Conservation (phyloP, 176 grass and related monocot species). For the Oryza officinalis region DNA sequence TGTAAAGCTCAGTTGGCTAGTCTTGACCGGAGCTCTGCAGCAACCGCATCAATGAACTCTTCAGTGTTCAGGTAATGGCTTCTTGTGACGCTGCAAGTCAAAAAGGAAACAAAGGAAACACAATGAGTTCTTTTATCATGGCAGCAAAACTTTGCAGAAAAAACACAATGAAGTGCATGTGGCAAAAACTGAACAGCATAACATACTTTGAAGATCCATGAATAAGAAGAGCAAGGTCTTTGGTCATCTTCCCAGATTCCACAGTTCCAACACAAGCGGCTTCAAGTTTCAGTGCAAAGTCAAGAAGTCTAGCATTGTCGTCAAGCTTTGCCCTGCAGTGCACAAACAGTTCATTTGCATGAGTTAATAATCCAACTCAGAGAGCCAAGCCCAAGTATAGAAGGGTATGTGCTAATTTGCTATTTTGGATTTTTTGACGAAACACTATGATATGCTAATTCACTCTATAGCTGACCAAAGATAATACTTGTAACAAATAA, state of each 20-base stretch:
- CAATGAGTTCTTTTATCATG: neutral
- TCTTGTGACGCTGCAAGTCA: constrained; percentile 61
- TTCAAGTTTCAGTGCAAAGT: constrained; percentile 86
- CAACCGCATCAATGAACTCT: constrained; percentile 90
- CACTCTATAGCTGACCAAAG: neutral
- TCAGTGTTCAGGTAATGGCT: constrained; percentile 83
- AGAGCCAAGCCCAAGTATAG: neutral
- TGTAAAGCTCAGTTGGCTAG: constrained; percentile 53
- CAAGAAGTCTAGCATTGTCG: constrained; percentile 73
- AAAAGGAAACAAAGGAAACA: constrained; percentile 6
- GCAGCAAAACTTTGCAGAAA: too few species aligned
- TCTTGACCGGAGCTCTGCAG: constrained; percentile 63
- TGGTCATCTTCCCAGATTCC: constrained; percentile 97
- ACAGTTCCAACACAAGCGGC: constrained; percentile 79
- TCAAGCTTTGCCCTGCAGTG: constrained; percentile 85
- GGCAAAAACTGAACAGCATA: neutral
- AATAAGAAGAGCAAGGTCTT: constrained; percentile 93
- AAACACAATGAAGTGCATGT: neutral
- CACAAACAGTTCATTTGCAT: neutral
- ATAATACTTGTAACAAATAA: neutral
- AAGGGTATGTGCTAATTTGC: neutral
- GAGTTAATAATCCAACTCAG: neutral
- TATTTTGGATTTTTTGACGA: neutral
- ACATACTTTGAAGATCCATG: constrained; percentile 82
- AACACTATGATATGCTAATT: neutral